Percentiles rank a stretch among this genome's conserved stretches.
Evolutionary conservation across 1,284 basidiomycete genomes (phyloP).

Genomic region (Phellinidium pouzarii): DNA sequence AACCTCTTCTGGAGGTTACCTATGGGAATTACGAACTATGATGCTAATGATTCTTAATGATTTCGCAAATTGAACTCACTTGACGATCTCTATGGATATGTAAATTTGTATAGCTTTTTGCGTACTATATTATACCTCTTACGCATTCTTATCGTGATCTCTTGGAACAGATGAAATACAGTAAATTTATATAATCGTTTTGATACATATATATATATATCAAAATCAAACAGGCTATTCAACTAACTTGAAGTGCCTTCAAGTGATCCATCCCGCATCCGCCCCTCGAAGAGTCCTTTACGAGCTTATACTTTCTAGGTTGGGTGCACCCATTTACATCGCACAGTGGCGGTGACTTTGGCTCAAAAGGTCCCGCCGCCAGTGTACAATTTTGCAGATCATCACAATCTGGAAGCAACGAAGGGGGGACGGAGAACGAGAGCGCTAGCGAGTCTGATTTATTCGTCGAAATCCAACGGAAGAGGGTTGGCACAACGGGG

Average conservation of each 20-base stretch:
- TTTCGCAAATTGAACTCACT: too few relatives aligned
- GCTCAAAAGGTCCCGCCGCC: constrained; percentile 22
- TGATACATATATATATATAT: neutral
- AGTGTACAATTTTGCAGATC: constrained; percentile 20
- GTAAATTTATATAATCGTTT: neutral
- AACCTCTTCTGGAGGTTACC: too few relatives aligned
- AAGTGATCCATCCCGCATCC: constrained; percentile 46
- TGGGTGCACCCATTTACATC: constrained; percentile 41
- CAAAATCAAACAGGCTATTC: neutral
- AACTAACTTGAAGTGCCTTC: constrained; percentile 20
- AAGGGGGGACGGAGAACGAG: constrained; percentile 48
- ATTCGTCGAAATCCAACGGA: constrained; percentile 53
- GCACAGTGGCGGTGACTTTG: constrained; percentile 28
- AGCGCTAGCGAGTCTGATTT: constrained; percentile 26
- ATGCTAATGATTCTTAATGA: too few relatives aligned
- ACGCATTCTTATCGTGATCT: too few relatives aligned
- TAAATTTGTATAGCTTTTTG: too few relatives aligned
- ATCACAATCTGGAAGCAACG: constrained; percentile 29
- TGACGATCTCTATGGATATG: too few relatives aligned
- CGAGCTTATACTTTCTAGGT: constrained; percentile 45
- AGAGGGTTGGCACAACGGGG: constrained; percentile 40
- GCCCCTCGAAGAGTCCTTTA: constrained; percentile 41
- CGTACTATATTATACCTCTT: too few relatives aligned
- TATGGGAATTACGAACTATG: too few relatives aligned
- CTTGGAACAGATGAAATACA: too few relatives aligned